Conservation (phyloP, 108 stramenopile species). For the Aurantiochytrium sp. region DNA sequence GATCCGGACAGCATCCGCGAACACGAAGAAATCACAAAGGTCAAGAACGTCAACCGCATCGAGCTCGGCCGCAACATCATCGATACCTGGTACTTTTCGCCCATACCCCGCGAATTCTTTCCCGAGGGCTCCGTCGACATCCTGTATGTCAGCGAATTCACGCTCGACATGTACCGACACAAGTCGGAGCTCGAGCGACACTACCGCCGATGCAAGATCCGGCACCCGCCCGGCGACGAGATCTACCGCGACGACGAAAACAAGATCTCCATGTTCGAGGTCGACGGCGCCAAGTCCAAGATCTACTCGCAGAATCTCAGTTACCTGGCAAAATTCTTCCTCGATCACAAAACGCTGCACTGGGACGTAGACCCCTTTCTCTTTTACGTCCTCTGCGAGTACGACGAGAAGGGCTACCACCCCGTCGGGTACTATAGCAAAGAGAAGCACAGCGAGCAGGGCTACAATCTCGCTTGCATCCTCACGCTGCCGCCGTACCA, state of each 20-base stretch:
- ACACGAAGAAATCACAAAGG: conserved; percentile 98
- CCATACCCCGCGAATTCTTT: conserved; percentile 89
- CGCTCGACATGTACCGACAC: conserved; percentile 81
- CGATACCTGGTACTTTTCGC: conserved; percentile 97
- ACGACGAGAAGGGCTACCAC: conserved; percentile 76
- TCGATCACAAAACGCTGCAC: conserved; percentile 98
- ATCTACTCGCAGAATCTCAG: conserved; percentile 97
- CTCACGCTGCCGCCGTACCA: conserved; percentile 96
- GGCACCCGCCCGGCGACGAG: conserved; percentile 88
- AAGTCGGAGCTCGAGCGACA: conserved; percentile 80
- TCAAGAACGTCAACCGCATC: conserved; percentile 95
- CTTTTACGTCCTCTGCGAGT: conserved; percentile 91
- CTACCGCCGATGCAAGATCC: conserved; percentile 47
- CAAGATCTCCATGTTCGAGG: conserved; percentile 80
- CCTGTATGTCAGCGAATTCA: conserved; percentile 93
- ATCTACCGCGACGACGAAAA: conserved; percentile 73
- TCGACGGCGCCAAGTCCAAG: conserved; percentile 85
- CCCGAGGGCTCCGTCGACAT: conserved; percentile 73
- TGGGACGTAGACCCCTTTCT: conserved; percentile 98
- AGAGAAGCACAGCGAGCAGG: conserved; percentile 97
- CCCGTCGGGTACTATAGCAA: conserved; percentile 95
- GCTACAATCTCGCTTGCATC: conserved; percentile 98
- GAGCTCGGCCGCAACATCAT: conserved; percentile 80
- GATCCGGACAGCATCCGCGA: conserved; percentile 51
- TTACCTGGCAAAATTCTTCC: conserved; percentile 93